Evolutionary conservation across 164 flowering plant species (phyloP).

Genomic region (Warburgia ugandensis): DNA sequence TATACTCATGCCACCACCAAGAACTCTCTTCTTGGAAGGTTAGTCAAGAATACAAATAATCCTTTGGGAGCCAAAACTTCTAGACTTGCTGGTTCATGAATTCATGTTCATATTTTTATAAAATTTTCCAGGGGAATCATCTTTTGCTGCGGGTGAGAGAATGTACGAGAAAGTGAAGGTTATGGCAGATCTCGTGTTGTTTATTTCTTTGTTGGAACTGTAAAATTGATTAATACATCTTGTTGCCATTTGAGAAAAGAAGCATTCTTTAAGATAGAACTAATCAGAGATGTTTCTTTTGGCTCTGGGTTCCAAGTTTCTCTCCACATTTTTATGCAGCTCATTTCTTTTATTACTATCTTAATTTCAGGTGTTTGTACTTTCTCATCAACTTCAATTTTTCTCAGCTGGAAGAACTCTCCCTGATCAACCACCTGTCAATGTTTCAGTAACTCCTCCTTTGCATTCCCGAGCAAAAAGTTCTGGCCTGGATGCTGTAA

Average conservation of each 20-base stretch:
- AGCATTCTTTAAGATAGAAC: not conserved
- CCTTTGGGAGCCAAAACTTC: too few relatives aligned
- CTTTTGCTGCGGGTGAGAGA: constrained; percentile 68
- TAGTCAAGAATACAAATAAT: not conserved
- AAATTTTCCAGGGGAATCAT: constrained; percentile 43
- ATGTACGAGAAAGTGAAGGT: constrained; percentile 87
- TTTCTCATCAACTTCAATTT: constrained; percentile 74
- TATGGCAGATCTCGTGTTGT: not conserved
- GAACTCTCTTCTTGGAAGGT: constrained; percentile 44
- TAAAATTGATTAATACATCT: not conserved
- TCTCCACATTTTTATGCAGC: not conserved
- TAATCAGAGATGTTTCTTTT: constrained; percentile 3
- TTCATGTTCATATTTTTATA: too few relatives aligned
- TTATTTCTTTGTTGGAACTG: constrained; percentile 1
- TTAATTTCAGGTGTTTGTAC: constrained; percentile 61
- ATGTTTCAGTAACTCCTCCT: constrained; percentile 32
- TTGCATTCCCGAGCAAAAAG: constrained; percentile 51
- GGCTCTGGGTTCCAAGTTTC: not conserved
- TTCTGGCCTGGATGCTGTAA: constrained; percentile 54
- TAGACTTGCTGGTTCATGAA: too few relatives aligned
- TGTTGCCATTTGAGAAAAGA: not conserved
- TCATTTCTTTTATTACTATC: not conserved
- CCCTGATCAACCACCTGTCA: constrained; percentile 73
- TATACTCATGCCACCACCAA: constrained; percentile 48
- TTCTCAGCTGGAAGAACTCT: constrained; percentile 60